A percentile compares a stretch with the other conserved stretches of the same genome.
These are phyloP conservation scores for Zygosaccharomyces bailii DNA, from an alignment of 805 yeast genomes.

Conservation along the genomic window DNA sequence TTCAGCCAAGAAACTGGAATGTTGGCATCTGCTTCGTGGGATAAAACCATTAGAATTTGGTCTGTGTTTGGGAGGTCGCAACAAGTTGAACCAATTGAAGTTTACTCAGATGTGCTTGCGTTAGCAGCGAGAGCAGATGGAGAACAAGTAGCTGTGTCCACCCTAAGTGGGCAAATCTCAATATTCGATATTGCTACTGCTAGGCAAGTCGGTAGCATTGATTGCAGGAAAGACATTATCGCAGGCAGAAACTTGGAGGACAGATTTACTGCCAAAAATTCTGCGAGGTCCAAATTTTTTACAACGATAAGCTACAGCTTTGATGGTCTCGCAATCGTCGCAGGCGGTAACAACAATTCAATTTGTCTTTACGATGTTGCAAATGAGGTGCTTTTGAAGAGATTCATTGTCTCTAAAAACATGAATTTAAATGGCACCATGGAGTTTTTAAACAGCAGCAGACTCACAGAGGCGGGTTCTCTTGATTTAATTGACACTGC, in stretches of 20 bases:
- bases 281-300: conserved; percentile 81
- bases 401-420: conserved; percentile 82
- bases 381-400: conserved; percentile 78
- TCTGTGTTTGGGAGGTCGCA: conserved; percentile 83
- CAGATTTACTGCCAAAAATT: conserved; percentile 73
- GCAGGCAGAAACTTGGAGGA: conserved; percentile 83
- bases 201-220: conserved; percentile 76
- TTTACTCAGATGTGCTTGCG: conserved; percentile 77
- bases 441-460: conserved; percentile 70
- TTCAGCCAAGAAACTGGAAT: conserved; percentile 76
- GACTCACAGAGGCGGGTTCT: conserved; percentile 86
- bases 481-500: conserved; percentile 74
- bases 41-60: conserved; percentile 91
- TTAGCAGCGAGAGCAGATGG: conserved; percentile 89
- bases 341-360: conserved; percentile 90
- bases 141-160: conserved; percentile 81
- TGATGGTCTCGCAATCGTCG: conserved; percentile 83
- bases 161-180: conserved; percentile 82
- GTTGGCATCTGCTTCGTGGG: conserved; percentile 95
- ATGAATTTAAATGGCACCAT: conserved; percentile 89
- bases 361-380: conserved; percentile 88
- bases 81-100: conserved; percentile 85
- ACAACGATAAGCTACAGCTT: conserved; percentile 78
- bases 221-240: conserved; percentile 80
- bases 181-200: conserved; percentile 82